Evolutionary conservation across 2,329 filamentous ascomycete genomes (phyloP).

Genomic region (Tothia fuscella): DNA sequence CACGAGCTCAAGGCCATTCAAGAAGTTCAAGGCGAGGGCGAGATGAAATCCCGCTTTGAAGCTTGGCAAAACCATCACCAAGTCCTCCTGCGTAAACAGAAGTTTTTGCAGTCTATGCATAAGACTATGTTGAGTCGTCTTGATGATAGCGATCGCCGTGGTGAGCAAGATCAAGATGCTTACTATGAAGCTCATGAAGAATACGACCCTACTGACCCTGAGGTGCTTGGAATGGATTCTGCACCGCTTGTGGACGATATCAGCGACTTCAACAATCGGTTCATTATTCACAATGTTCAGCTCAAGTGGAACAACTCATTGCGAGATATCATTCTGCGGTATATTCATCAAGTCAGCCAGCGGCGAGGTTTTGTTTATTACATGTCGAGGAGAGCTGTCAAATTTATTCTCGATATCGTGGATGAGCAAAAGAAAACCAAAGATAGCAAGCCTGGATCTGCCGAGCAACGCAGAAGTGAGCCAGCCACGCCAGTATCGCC

Average conservation of each 20-base stretch:
- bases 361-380: constrained; percentile 95
- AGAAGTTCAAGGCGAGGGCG: constrained; percentile 36
- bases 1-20: constrained; percentile 53
- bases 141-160: constrained; percentile 43
- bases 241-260: constrained; percentile 68
- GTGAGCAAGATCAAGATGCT: constrained; percentile 30
- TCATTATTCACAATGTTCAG: constrained; percentile 95
- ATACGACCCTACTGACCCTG: constrained; percentile 34
- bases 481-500: constrained; percentile 6
- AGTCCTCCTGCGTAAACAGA: constrained; percentile 44
- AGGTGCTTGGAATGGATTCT: constrained; percentile 45
- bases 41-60: constrained; percentile 40
- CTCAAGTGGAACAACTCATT: constrained; percentile 97
- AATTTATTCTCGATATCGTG: constrained; percentile 95
- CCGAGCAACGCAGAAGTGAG: constrained; percentile 16
- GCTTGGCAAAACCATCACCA: constrained; percentile 44
- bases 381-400: constrained; percentile 86
- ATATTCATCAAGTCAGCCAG: constrained; percentile 95
- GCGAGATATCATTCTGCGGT: constrained; percentile 90
- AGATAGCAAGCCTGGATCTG: constrained; percentile 16
- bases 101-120: constrained; percentile 47
- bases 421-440: constrained; percentile 80
- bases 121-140: constrained; percentile 44
- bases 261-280: constrained; percentile 95
- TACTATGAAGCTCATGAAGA: constrained; percentile 42